Evolutionary conservation across 2,329 filamentous ascomycete genomes (phyloP), one percentile per base, ranked within the genome.

Genomic region (Colletotrichum lentis): DNA sequence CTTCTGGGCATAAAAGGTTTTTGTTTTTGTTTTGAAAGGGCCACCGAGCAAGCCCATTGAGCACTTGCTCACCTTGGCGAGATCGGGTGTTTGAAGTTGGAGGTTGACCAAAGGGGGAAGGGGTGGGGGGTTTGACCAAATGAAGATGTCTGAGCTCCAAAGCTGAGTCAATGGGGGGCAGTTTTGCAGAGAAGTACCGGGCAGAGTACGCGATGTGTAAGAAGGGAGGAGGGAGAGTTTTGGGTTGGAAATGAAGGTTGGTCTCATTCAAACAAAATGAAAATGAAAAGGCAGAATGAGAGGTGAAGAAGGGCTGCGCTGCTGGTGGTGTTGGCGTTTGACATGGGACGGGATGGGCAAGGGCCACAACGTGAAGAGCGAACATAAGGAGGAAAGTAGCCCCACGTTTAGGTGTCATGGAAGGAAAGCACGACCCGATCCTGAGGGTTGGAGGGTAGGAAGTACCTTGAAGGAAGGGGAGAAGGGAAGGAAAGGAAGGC

Each of bases 1-100:
- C 35, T 59, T 35, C n/a, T 54, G 37, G 54, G 27, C 12, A 54
- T 55, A 41, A 22, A 57, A 62, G 52, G 52, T 44, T 58, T 37
- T 53, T 31, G 31, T 31, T 31, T 31, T 35, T 35, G 27, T 14
- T 37, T 37, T 7, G 31, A n/a, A 8, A 59, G 4, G 56, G n/a
- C 20, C 16, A 24, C 60, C 37, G 31, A 55, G 31, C n/a, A 31
- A 27, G 46, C 44, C 43, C 5, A 27, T 16, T 43, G 22, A 5
- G 27, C 7, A 47, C 20, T 41, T 53, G 31, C 31, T 35, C 31
- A 59, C 47, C 43, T 64, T 53, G 54, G 54, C 35, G 24, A 65
- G 49, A 61, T 43, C 31, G 55, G 41, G 6, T 10, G 47, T 58
- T 10, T 47, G 56, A 55, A 12, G 20, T 41, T 20, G 20, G 20